Base-by-base conservation (phyloP, 345 rosid species). In the Euclidium syriacum region DNA sequence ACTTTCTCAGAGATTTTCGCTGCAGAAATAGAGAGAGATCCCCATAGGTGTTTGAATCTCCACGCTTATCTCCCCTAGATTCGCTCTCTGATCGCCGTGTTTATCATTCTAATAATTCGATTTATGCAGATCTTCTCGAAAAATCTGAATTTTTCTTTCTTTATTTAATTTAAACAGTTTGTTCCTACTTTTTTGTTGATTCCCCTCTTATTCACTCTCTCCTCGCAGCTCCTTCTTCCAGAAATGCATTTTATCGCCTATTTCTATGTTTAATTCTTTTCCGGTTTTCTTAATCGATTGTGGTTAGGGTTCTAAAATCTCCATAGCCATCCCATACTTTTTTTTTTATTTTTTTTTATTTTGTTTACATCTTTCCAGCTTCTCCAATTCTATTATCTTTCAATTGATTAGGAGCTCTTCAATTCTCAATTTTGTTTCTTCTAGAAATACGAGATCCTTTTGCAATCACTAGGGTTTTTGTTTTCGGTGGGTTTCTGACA, bases 141-240 rank as follows among this genome's bases (percentile, higher is more conserved):
- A 16, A 50, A 4, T 33, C 46, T 22, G 3, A 32, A 3, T 43
- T 30, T 43, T 42, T 5, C 9, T 32, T 22, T 30, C 2, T 46
- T 20, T 15, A 44, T 44, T 22, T 22, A 42, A 27, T 29, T 58
- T 58, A 16, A 62, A 62, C 33, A 17, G 57, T 9, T 34, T 42
- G 46, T 47, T 59, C 57, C 27, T 48, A 48, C 18, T 62, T 48
- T 62, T 56, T 62, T 23, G 56, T 17, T 59, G 11, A 52, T 18
- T 18, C 7, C 40, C 16, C 57, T 32, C 15, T 18, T 25, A 17
- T 16, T 16, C 35, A 14, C 54, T 15, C 17, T 38, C 42, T 38
- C 3, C 18, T 8, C n/a, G 7, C 22, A 7, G 5, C 15, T 22
- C 16, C 16, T 46, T 7, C 29, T 24, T 27, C 30, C 14, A 11